These are phyloP conservation scores for Coprinopsis strossmayeri DNA, from an alignment of 768 basidiomycete species.

Conservation along the genomic window DNA sequence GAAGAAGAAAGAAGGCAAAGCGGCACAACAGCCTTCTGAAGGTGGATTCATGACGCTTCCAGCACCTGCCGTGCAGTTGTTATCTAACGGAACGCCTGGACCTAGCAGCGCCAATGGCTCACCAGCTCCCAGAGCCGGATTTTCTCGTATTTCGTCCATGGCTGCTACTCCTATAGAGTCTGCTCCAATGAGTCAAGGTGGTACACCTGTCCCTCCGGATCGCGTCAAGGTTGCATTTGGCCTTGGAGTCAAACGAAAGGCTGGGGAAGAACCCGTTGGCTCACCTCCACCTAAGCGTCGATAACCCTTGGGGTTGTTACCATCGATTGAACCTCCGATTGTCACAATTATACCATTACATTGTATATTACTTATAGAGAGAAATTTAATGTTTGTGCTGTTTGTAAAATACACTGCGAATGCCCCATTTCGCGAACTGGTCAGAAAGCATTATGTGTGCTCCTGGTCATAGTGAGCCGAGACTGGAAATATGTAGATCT, in stretches of 20 bases:
- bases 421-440: too few species aligned
- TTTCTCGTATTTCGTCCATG: slow-evolving; percentile 67
- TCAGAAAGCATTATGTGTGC: neutral
- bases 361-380: slow-evolving; percentile 1
- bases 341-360: slow-evolving; percentile 3
- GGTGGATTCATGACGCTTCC: slow-evolving; percentile 71
- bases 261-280: slow-evolving; percentile 58
- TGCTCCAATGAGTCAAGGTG: slow-evolving; percentile 27
- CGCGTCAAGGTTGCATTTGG: slow-evolving; percentile 74
- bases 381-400: too few species aligned
- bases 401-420: too few species aligned
- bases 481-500: slow-evolving; percentile 67
- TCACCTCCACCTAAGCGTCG: slow-evolving; percentile 62
- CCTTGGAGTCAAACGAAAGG: slow-evolving; percentile 76
- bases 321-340: neutral
- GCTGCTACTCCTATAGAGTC: slow-evolving; percentile 32
- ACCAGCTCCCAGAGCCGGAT: slow-evolving; percentile 65
- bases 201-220: slow-evolving; percentile 57
- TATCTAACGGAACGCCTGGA: slow-evolving; percentile 39
- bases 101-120: slow-evolving; percentile 43
- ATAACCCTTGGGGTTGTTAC: slow-evolving; percentile 16
- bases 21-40: slow-evolving; percentile 36
- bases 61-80: slow-evolving; percentile 38
- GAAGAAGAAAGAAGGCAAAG: slow-evolving; percentile 72
- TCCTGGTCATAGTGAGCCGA: slow-evolving; percentile 52